A percentile compares a stretch with the other conserved stretches of the same genome.
Evolutionary conservation across 73 alveolate genomes (phyloP).

Genomic region (Uronychia setigera): DNA sequence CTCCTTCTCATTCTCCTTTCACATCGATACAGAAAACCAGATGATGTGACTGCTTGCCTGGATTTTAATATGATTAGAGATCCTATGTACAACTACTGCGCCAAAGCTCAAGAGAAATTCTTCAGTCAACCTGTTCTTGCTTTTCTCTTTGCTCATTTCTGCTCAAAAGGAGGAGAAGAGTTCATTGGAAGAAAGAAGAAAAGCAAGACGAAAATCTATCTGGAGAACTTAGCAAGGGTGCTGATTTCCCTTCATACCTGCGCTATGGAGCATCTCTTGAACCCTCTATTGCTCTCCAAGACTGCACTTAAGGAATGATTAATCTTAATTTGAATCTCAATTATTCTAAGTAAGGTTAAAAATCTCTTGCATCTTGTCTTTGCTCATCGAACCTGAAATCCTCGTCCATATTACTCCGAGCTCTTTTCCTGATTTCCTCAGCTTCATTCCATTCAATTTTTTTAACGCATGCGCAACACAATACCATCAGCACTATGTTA

Average conservation of each 20-base stretch:
- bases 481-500: not conserved
- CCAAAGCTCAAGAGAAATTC: constrained; percentile 51
- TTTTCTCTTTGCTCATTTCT: constrained; percentile 38
- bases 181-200: constrained; percentile 5
- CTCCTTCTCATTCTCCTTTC: constrained; percentile 48
- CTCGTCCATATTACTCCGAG: not conserved
- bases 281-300: not conserved
- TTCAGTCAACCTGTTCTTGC: constrained; percentile 47
- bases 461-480: not conserved
- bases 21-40: constrained; percentile 67
- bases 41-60: constrained; percentile 32
- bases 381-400: not conserved
- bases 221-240: not conserved
- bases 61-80: constrained; percentile 60
- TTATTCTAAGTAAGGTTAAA: not conserved
- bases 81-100: constrained; percentile 45
- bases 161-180: constrained; percentile 7
- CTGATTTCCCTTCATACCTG: not conserved
- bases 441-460: not conserved
- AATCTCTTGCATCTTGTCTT: not conserved
- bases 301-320: too few relatives aligned
- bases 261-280: not conserved
- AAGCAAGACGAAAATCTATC: not conserved
- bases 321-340: too few relatives aligned
- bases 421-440: not conserved